Evolutionary conservation across 2,329 filamentous ascomycete species (phyloP).

Genomic region (Penicillium sp.): DNA sequence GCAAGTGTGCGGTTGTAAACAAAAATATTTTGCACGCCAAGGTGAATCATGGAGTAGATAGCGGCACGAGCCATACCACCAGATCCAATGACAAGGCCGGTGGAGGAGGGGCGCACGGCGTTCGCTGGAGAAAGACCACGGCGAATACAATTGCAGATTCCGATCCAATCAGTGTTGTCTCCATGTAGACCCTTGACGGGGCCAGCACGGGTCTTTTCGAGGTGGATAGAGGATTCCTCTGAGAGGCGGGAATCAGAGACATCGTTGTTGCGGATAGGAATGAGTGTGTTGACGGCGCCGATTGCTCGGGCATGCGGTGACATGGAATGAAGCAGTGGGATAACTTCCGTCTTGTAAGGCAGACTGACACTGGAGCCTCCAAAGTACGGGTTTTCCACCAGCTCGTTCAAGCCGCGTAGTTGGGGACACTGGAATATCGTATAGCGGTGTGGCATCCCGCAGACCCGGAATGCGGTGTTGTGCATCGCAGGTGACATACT

Average conservation of each 20-base stretch:
- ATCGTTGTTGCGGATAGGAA: slow-evolving; percentile 67
- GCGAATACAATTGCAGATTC: slow-evolving; percentile 74
- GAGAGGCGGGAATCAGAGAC: slow-evolving; percentile 61
- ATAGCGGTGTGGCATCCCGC: slow-evolving; percentile 73
- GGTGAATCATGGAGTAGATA: slow-evolving; percentile 48
- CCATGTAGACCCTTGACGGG: slow-evolving; percentile 73
- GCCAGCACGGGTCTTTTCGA: slow-evolving; percentile 68
- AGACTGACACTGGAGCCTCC: slow-evolving; percentile 74
- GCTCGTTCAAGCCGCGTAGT: slow-evolving; percentile 66
- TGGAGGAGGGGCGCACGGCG: slow-evolving; percentile 62
- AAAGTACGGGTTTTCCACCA: slow-evolving; percentile 70
- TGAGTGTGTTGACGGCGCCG: slow-evolving; percentile 76
- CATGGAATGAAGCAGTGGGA: slow-evolving; percentile 68
- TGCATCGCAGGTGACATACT: slow-evolving; percentile 81
- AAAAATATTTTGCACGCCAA: slow-evolving; percentile 48
- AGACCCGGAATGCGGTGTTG: slow-evolving; percentile 69
- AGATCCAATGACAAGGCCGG: slow-evolving; percentile 67
- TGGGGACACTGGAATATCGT: slow-evolving; percentile 67
- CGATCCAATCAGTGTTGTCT: slow-evolving; percentile 83
- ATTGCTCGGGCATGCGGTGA: slow-evolving; percentile 76
- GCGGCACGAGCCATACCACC: slow-evolving; percentile 56
- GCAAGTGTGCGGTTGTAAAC: slow-evolving; percentile 46
- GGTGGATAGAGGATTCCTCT: slow-evolving; percentile 61
- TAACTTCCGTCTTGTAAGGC: slow-evolving; percentile 76
- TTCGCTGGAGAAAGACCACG: slow-evolving; percentile 76